Percentiles rank a stretch among this genome's conserved stretches.
Evolutionary conservation across 768 basidiomycete species (phyloP).

Genomic region (Collybia sp.): DNA sequence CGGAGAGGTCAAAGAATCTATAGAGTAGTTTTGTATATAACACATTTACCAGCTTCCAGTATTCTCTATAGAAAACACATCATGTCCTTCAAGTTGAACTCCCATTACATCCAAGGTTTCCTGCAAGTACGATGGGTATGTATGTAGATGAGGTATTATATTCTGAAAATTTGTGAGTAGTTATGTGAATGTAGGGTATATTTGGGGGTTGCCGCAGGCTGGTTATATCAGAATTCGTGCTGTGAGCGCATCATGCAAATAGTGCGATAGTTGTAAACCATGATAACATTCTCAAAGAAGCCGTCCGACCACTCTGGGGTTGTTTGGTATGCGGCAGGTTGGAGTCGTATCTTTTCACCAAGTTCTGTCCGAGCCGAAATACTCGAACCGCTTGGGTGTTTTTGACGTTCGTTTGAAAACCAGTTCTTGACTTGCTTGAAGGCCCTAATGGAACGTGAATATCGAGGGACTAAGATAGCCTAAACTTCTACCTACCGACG

Average conservation of each 20-base stretch:
- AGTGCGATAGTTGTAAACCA: slow-evolving; percentile 44
- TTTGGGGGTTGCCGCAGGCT: too few relatives aligned
- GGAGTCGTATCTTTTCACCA: slow-evolving; percentile 43
- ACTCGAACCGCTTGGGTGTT: slow-evolving; percentile 34
- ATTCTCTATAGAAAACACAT: too few relatives aligned
- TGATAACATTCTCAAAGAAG: slow-evolving; percentile 58
- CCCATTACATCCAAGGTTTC: too few relatives aligned
- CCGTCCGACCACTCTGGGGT: slow-evolving; percentile 53
- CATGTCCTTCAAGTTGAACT: too few relatives aligned
- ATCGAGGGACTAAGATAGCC: not conserved
- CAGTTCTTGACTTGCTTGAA: slow-evolving; percentile 63
- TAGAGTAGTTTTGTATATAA: too few relatives aligned
- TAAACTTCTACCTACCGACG: slow-evolving; percentile 34
- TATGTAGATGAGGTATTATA: too few relatives aligned
- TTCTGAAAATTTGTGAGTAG: too few relatives aligned
- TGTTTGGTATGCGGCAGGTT: slow-evolving; percentile 39
- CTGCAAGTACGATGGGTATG: too few relatives aligned
- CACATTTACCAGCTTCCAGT: too few relatives aligned
- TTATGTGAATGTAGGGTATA: too few relatives aligned
- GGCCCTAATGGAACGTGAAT: slow-evolving; percentile 27
- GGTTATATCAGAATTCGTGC: too few relatives aligned
- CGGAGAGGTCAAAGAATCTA: slow-evolving; percentile 52
- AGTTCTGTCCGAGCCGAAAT: slow-evolving; percentile 30
- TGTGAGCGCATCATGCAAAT: slow-evolving; percentile 27
- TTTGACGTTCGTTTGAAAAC: slow-evolving; percentile 63